These are phyloP conservation scores for Rosellinia necatrix DNA, from an alignment of 2,329 filamentous ascomycete genomes.

Conservation along the genomic window DNA sequence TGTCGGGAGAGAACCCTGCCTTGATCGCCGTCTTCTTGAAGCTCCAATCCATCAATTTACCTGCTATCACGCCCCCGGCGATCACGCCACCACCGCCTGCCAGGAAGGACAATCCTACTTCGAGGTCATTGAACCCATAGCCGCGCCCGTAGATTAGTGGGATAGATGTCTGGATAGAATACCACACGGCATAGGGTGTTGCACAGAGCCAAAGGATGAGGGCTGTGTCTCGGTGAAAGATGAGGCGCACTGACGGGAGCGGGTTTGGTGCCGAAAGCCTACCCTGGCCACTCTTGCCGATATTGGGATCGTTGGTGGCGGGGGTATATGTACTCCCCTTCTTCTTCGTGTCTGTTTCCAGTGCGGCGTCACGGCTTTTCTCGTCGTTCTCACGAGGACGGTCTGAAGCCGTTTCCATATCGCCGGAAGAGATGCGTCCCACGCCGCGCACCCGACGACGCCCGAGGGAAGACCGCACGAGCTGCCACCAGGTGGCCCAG, in stretches of 20 bases:
- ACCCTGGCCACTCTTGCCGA: conserved; percentile 12
- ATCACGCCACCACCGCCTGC: conserved; percentile 46
- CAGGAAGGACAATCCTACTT: conserved; percentile 48
- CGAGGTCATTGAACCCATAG: conserved; percentile 44
- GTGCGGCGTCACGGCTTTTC: background rate
- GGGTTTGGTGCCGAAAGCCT: conserved; percentile 13
- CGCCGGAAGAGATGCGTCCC: background rate
- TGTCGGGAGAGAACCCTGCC: conserved; percentile 49
- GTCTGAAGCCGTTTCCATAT: background rate
- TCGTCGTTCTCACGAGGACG: background rate
- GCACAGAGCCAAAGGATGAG: conserved; percentile 22
- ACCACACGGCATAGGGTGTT: conserved; percentile 17
- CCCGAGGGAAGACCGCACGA: background rate
- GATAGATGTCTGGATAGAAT: conserved; percentile 17
- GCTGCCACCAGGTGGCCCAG: conserved; percentile 21
- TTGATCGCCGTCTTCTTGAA: conserved; percentile 53
- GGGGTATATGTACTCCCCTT: background rate
- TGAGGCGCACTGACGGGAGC: conserved; percentile 18
- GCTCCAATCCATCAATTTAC: conserved; percentile 58
- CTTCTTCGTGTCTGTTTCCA: background rate
- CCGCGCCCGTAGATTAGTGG: conserved; percentile 8
- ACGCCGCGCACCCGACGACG: background rate
- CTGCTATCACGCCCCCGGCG: conserved; percentile 41
- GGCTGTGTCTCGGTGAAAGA: conserved; percentile 22
- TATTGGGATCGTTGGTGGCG: background rate